Conservation (phyloP, 1,284 basidiomycete genomes). For the Rhodofomes roseus region DNA sequence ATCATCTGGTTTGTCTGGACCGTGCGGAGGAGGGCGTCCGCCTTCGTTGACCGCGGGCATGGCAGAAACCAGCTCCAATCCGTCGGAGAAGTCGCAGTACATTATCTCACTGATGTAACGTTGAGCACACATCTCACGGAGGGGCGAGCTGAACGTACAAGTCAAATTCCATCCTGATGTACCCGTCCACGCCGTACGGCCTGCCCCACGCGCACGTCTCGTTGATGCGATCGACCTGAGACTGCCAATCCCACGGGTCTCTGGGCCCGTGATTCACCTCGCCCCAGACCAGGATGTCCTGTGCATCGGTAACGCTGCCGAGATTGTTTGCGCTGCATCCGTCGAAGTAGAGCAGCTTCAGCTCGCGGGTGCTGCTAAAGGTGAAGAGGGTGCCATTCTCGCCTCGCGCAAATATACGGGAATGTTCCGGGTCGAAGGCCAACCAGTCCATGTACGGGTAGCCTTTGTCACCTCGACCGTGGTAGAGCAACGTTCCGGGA, state of each 20-base stretch:
- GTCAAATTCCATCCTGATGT: background rate
- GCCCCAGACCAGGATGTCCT: background rate
- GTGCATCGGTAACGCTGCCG: background rate
- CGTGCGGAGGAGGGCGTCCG: background rate
- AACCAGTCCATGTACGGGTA: constrained; percentile 1
- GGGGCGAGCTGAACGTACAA: background rate
- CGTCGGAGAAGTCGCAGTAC: background rate
- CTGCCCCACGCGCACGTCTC: background rate
- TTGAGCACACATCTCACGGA: background rate
- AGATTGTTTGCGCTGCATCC: background rate
- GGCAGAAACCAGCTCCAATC: background rate
- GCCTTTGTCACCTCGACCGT: background rate
- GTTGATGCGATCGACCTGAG: background rate
- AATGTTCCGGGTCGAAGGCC: background rate
- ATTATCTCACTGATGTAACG: background rate
- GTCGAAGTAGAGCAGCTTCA: background rate
- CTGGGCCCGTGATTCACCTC: background rate
- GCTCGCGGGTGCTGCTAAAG: background rate
- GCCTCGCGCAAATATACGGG: background rate
- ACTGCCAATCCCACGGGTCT: background rate
- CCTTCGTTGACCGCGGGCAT: background rate
- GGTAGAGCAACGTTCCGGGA: background rate
- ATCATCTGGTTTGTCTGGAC: background rate
- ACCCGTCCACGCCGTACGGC: background rate
- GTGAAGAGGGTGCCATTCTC: background rate